A percentile compares a stretch with the other conserved stretches of the same genome.
These are phyloP conservation scores for Citrus sinensis DNA, from an alignment of 345 rosid genomes.

Conservation along the genomic window DVS_A1.0 CM039163.1:43520501-43521000, in stretches of 20 bases:
- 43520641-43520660: not conserved
- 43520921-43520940: not conserved
- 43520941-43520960: not conserved
- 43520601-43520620: not conserved
- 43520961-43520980: not conserved
- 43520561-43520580: not conserved
- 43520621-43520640: not conserved
- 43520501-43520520: constrained; percentile 13
- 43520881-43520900: not conserved
- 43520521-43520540: not conserved
- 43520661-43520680: too few species aligned
- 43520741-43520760: constrained; percentile 32
- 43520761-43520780: constrained; percentile 9
- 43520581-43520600: constrained; percentile 5
- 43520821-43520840: constrained; percentile 14
- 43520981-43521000: not conserved
- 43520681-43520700: too few species aligned
- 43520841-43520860: constrained; percentile 4
- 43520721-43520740: constrained; percentile 5
- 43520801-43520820: constrained; percentile 15
- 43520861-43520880: not conserved
- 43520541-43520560: not conserved
- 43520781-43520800: constrained; percentile 27
- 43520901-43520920: not conserved
- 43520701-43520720: not conserved